phyloP scores from a whole-genome alignment of 2,329 filamentous ascomycete genomes.

The Chalaropsis thielavioides region DNA sequence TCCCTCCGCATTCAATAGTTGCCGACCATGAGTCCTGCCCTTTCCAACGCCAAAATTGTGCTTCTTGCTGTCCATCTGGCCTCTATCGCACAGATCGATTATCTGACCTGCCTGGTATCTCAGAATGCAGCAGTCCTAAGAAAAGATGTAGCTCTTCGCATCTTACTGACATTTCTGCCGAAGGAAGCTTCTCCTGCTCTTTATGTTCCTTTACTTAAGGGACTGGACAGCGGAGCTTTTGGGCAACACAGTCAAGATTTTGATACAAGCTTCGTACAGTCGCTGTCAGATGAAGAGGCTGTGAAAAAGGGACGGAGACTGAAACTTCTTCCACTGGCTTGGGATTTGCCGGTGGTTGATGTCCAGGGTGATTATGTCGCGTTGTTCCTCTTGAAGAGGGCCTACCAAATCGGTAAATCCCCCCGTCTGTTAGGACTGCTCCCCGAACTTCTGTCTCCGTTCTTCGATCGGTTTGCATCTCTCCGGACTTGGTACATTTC shows the following conservation, averaged over 20 bases:
- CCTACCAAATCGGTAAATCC: constrained; percentile 54
- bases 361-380: constrained; percentile 41
- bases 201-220: constrained; percentile 48
- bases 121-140: constrained; percentile 43
- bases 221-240: constrained; percentile 38
- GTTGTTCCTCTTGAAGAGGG: constrained; percentile 52
- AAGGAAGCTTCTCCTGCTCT: constrained; percentile 49
- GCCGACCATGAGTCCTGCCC: constrained; percentile 28
- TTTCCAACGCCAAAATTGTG: constrained; percentile 54
- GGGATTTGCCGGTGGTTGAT: constrained; percentile 33
- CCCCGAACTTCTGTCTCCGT: constrained; percentile 52
- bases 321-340: constrained; percentile 42
- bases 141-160: constrained; percentile 51
- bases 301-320: constrained; percentile 50
- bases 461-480: constrained; percentile 45
- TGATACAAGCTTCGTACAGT: constrained; percentile 41
- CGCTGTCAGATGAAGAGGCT: constrained; percentile 48
- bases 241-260: constrained; percentile 29
- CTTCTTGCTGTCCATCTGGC: constrained; percentile 60
- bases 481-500: constrained; percentile 56
- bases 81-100: constrained; percentile 47
- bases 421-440: constrained; percentile 58
- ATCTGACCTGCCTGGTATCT: constrained; percentile 45
- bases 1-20: constrained; percentile 10
- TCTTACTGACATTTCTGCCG: constrained; percentile 64